A percentile compares a stretch with the other conserved stretches of the same genome.
These are phyloP conservation scores for Dryadomyces quercivorus DNA, from an alignment of 2,329 filamentous ascomycete species.

Conservation along the genomic window DNA sequence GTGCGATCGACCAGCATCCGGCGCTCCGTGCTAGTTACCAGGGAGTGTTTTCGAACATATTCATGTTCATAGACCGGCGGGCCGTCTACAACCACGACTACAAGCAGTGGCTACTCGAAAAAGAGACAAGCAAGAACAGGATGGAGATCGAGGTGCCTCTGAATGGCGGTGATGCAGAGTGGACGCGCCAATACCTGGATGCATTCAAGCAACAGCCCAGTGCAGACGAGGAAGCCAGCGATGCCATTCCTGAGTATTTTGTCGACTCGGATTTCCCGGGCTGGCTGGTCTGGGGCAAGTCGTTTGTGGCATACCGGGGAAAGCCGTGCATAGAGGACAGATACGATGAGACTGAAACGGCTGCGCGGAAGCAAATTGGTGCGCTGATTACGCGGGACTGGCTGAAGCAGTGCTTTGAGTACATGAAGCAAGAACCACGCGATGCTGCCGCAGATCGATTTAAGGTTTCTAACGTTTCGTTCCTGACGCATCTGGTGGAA, in stretches of 20 bases:
- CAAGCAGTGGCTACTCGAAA: conserved; percentile 71
- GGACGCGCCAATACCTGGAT: conserved; percentile 67
- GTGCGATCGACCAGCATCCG: conserved; percentile 83
- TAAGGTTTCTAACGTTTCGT: conserved; percentile 73
- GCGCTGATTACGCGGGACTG: conserved; percentile 68
- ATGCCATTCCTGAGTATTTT: conserved; percentile 64
- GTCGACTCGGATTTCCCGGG: conserved; percentile 87
- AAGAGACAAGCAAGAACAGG: conserved; percentile 66
- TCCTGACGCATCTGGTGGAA: conserved; percentile 83
- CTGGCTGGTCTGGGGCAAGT: conserved; percentile 92
- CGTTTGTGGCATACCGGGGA: conserved; percentile 66
- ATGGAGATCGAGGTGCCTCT: conserved; percentile 56
- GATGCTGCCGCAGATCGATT: conserved; percentile 49
- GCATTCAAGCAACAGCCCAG: conserved; percentile 49
- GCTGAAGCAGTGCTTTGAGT: conserved; percentile 80
- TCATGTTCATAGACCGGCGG: conserved; percentile 78
- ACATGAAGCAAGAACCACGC: conserved; percentile 27
- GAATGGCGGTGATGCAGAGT: conserved; percentile 55
- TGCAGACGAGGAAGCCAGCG: conserved; percentile 21
- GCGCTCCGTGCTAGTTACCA: conserved; percentile 71
- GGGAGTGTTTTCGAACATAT: conserved; percentile 62
- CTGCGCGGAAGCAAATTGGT: conserved; percentile 68
- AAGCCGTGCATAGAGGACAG: conserved; percentile 53
- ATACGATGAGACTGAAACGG: conserved; percentile 72
- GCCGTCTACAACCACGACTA: conserved; percentile 80